Evolutionary conservation across 306 rosid genomes (phyloP).

Genomic region (Pterocarpus santalinus): DNA sequence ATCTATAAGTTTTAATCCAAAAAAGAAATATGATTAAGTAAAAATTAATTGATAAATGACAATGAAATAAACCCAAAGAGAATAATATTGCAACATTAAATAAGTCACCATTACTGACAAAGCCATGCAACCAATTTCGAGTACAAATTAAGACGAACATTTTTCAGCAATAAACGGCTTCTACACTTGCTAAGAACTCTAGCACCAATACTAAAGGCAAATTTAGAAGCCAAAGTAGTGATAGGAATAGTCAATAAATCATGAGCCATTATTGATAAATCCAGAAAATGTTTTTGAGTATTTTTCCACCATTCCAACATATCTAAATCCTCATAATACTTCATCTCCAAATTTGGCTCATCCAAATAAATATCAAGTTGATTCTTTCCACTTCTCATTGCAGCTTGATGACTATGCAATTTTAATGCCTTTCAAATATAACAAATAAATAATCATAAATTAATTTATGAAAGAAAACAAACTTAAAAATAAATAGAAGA

Average conservation of each 20-base stretch:
- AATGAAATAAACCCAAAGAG: no score
- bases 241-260: constrained; percentile 21
- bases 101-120: background rate
- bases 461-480: no score
- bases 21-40: no score
- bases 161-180: background rate
- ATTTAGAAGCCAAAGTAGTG: background rate
- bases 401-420: no score
- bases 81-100: background rate
- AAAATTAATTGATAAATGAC: no score
- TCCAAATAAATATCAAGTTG: constrained; percentile 23
- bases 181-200: background rate
- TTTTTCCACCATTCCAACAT: no score
- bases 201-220: no score
- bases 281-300: background rate
- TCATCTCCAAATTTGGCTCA: background rate
- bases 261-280: constrained; percentile 3
- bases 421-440: no score
- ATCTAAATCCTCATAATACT: constrained; percentile 28
- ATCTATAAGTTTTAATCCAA: no score
- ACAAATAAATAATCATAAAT: no score
- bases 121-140: background rate
- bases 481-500: no score
- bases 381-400: background rate
- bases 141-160: background rate